phyloP scores from a whole-genome alignment of 768 basidiomycete genomes.

The Ramaria rubella region DNA sequence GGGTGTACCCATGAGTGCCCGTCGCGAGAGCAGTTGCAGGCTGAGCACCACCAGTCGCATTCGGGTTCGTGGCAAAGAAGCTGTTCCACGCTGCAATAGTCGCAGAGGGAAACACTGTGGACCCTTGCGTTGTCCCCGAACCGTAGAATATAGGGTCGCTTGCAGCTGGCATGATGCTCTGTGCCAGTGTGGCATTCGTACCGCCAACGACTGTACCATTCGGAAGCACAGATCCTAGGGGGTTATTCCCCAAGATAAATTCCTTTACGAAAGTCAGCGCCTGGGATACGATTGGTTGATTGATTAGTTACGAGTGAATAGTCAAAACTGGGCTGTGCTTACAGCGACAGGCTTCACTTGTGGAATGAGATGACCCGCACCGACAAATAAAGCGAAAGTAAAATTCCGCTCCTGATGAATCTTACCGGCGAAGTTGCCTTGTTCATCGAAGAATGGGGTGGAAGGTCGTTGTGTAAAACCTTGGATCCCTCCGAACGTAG shows the following conservation, averaged over 20 bases:
- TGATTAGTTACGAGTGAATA: not conserved
- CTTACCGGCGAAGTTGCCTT: slow-evolving; percentile 11
- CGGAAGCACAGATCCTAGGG: slow-evolving; percentile 4
- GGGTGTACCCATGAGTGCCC: too few species aligned
- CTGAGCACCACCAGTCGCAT: too few species aligned
- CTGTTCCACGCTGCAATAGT: slow-evolving; percentile 28
- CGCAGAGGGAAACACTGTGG: slow-evolving; percentile 22
- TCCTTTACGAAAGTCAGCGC: slow-evolving; percentile 11
- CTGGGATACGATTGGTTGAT: not conserved
- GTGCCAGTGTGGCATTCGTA: slow-evolving; percentile 39
- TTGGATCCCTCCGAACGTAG: slow-evolving; percentile 14
- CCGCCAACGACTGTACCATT: slow-evolving; percentile 38
- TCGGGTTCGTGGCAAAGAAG: slow-evolving; percentile 26
- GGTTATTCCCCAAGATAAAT: slow-evolving; percentile 10
- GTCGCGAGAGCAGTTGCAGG: too few species aligned
- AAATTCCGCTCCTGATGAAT: slow-evolving; percentile 12
- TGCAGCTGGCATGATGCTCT: slow-evolving; percentile 42
- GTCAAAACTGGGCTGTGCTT: not conserved
- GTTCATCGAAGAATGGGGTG: slow-evolving; percentile 2
- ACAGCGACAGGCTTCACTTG: slow-evolving; percentile 7
- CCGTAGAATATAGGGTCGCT: slow-evolving; percentile 31
- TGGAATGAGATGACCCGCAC: slow-evolving; percentile 14
- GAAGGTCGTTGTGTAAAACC: slow-evolving; percentile 13
- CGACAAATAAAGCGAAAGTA: slow-evolving; percentile 11
- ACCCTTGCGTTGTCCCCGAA: slow-evolving; percentile 36